These are phyloP conservation scores for Centella asiatica DNA, from an alignment of 129 eudicot species.

Conservation along the genomic window DNA sequence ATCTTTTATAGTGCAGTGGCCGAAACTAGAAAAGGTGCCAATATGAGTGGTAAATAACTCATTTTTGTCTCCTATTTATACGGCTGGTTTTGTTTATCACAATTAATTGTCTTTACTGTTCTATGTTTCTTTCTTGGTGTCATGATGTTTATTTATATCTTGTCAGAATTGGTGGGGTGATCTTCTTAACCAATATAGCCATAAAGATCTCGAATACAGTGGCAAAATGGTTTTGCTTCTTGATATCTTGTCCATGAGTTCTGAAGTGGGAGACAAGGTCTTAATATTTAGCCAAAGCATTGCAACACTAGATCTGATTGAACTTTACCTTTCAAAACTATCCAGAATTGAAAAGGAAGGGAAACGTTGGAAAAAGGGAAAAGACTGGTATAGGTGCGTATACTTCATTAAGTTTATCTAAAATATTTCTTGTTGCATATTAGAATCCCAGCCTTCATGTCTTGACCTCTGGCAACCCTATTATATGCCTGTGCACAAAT, in stretches of 20 bases:
- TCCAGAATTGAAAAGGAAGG: constrained; percentile 52
- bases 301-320: constrained; percentile 79
- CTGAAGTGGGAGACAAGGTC: constrained; percentile 67
- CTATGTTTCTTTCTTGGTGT: background rate
- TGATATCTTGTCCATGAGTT: constrained; percentile 63
- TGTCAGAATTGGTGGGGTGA: constrained; percentile 95
- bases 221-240: constrained; percentile 97
- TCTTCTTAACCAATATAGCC: constrained; percentile 42
- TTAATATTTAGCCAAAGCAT: constrained; percentile 93
- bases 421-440: background rate
- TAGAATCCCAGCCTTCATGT: too few species aligned
- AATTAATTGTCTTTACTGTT: background rate
- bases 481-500: too few species aligned
- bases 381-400: constrained; percentile 97
- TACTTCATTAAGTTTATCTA: background rate
- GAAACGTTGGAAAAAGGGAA: constrained; percentile 79
- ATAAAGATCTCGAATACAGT: constrained; percentile 68
- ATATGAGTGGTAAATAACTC: too few species aligned
- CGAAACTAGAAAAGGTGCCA: too few species aligned
- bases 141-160: background rate
- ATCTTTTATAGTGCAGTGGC: too few species aligned
- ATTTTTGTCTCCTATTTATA: background rate
- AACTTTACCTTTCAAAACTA: constrained; percentile 63
- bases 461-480: too few species aligned
- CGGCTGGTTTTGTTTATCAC: background rate